These are phyloP conservation scores for Zoysia matrella DNA, from an alignment of 202 grass and related monocot species.

Conservation along the genomic window DNA sequence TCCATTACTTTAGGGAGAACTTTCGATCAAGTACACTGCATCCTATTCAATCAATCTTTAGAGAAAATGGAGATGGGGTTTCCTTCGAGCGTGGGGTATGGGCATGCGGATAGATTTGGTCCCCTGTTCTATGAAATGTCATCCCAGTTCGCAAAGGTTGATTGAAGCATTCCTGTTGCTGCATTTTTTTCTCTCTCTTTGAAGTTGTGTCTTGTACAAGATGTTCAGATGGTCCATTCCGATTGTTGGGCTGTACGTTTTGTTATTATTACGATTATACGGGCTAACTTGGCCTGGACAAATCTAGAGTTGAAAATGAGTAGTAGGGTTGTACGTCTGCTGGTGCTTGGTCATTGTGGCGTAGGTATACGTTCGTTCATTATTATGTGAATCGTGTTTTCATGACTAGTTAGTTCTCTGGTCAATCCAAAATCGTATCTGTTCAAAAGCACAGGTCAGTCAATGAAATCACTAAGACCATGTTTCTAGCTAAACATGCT, in stretches of 20 bases:
- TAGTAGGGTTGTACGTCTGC: conserved; percentile 34
- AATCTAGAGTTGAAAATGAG: conserved; percentile 17
- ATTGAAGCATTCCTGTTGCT: conserved; percentile 19
- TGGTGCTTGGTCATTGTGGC: conserved; percentile 46
- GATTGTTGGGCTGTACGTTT: conserved; percentile 35
- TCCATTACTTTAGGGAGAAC: neutral
- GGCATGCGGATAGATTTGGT: neutral
- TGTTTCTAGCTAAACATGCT: neutral
- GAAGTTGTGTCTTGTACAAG: conserved; percentile 22
- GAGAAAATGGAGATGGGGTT: neutral
- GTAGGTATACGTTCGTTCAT: conserved; percentile 34
- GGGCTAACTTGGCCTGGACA: conserved; percentile 8
- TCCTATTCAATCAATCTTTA: neutral
- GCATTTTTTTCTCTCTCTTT: conserved; percentile 15
- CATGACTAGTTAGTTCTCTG: conserved; percentile 38
- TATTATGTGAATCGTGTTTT: neutral
- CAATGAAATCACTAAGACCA: neutral
- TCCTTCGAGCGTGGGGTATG: neutral
- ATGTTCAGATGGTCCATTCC: conserved; percentile 45
- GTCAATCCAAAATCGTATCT: conserved; percentile 17
- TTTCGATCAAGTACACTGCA: neutral
- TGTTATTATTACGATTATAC: conserved; percentile 18
- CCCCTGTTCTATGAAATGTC: conserved; percentile 45
- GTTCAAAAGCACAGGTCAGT: conserved; percentile 3
- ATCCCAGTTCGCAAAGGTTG: conserved; percentile 13